Evolutionary conservation across 352 stramenopile genomes (phyloP).

Genomic region (Blastocystis sp.): DNA sequence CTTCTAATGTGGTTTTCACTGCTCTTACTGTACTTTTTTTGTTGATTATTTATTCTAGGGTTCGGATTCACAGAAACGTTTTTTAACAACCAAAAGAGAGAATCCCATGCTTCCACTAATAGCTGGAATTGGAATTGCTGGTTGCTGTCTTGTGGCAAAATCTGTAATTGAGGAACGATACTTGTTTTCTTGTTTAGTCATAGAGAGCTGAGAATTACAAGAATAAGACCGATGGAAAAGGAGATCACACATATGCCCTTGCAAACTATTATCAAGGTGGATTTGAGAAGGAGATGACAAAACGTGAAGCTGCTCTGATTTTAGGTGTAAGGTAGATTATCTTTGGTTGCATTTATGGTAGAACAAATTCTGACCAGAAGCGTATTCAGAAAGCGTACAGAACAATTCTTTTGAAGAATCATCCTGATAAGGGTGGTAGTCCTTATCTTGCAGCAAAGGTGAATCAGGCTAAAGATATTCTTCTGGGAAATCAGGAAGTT

Average conservation of each 20-base stretch:
- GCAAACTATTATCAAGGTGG: slow-evolving; percentile 85
- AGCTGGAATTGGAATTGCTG: not conserved
- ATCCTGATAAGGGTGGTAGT: slow-evolving; percentile 94
- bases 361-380: slow-evolving; percentile 84
- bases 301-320: slow-evolving; percentile 93
- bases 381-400: slow-evolving; percentile 94
- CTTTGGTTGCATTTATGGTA: slow-evolving; percentile 28
- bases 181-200: not conserved
- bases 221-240: slow-evolving; percentile 71
- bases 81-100: slow-evolving; percentile 28
- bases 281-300: slow-evolving; percentile 98
- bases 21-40: not conserved
- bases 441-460: slow-evolving; percentile 97
- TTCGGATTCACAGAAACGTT: slow-evolving; percentile 9
- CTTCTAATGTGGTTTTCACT: not conserved
- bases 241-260: slow-evolving; percentile 66
- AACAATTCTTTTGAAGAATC: slow-evolving; percentile 94
- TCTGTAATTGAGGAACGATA: not conserved
- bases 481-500: not conserved
- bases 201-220: slow-evolving; percentile 63
- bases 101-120: slow-evolving; percentile 37
- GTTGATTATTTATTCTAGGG: not conserved
- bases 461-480: slow-evolving; percentile 95
- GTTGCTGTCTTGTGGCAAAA: slow-evolving; percentile 10
- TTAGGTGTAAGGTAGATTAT: slow-evolving; percentile 79